Evolutionary conservation across 352 stramenopile species (phyloP), one percentile per base, ranked within the genome.

Genomic region (Phytophthora gonapodyides): DNA sequence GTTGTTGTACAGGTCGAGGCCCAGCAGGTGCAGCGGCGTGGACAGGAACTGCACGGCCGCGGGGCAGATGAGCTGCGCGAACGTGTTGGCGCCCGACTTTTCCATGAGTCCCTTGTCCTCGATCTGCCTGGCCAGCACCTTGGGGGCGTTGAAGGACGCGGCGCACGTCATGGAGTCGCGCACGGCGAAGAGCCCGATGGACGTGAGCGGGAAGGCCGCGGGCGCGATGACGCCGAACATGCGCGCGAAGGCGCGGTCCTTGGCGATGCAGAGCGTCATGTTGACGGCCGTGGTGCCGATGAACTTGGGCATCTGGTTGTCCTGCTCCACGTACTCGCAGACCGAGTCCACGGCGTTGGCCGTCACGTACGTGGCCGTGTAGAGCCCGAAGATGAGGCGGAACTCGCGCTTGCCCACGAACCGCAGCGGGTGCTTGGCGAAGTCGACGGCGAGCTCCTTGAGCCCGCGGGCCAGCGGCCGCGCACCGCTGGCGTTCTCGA

Each of bases 1-100:
- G 68, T 82, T 80, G 79, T 97, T 97, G 82, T 97, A 97, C 45
- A 97, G 50, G 54, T 97, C 90, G 11, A 97, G 70, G 11, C 88
- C 89, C 1, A 96, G 61, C 43, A 97, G 65, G 59, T 97, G 90
- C 58, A 97, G 71, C 35, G 90, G 90, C 47, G 90, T 97, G 12
- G 88, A 96, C 35, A 96, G 17, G 48, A 96, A 89, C 64, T 97
- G 90, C 48, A 97, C 88, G 30, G 79, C 75, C 13, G 85, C 83
- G 7, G 90, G 90, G 31, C 86, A 96, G 12, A 91, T 41, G 35
- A 97, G 69, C 71, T 97, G 90, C 36, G 88, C 81, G 35, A 84
- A 57, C 10, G 78, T 91, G 30, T 68, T 65, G 10, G 89, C 81
- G n/a, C 40, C 69, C 15, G 69, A 73, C 24, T 71, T 80, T 17